phyloP scores from a whole-genome alignment of 2,329 filamentous ascomycete species.

The Pseudomassariella vexata region DNA sequence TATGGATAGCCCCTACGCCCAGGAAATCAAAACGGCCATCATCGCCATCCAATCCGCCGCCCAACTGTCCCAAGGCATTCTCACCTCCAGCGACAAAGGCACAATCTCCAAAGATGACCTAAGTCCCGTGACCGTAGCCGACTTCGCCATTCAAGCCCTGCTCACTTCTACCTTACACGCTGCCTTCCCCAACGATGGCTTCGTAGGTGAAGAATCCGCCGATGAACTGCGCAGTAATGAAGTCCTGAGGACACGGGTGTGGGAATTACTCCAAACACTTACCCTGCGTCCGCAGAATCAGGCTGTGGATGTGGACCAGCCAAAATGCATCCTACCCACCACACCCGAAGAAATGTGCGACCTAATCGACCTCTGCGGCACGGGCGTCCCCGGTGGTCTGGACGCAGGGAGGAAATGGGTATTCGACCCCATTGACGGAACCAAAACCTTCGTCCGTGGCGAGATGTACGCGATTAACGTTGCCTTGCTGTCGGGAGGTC shows the following conservation, averaged over 20 bases:
- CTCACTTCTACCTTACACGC: constrained; percentile 42
- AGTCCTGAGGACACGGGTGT: constrained; percentile 39
- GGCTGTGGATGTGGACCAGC: constrained; percentile 19
- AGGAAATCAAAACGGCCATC: constrained; percentile 21
- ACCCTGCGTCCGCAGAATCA: no score
- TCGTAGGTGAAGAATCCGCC: constrained; percentile 53
- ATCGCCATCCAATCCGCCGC: constrained; percentile 32
- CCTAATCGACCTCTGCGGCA: constrained; percentile 46
- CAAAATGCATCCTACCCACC: constrained; percentile 26
- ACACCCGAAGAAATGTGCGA: constrained; percentile 42
- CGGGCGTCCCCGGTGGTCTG: constrained; percentile 26
- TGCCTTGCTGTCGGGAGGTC: constrained; percentile 43
- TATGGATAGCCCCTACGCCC: constrained; percentile 23
- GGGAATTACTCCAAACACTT: constrained; percentile 33
- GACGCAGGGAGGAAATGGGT: constrained; percentile 44
- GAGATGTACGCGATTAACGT: constrained; percentile 54
- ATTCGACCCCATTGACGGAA: constrained; percentile 57
- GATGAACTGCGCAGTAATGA: constrained; percentile 37
- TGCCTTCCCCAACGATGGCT: constrained; percentile 43
- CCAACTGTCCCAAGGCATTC: constrained; percentile 42
- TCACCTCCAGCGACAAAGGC: constrained; percentile 42
- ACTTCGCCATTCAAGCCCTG: constrained; percentile 54
- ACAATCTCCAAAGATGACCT: constrained; percentile 48
- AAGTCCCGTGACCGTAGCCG: constrained; percentile 52
- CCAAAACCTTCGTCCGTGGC: constrained; percentile 48